Percentiles rank a stretch among this genome's conserved stretches.
Conservation (phyloP, 371 early-diverging fungal species). For the Quaeritorhiza haematococci region DNA sequence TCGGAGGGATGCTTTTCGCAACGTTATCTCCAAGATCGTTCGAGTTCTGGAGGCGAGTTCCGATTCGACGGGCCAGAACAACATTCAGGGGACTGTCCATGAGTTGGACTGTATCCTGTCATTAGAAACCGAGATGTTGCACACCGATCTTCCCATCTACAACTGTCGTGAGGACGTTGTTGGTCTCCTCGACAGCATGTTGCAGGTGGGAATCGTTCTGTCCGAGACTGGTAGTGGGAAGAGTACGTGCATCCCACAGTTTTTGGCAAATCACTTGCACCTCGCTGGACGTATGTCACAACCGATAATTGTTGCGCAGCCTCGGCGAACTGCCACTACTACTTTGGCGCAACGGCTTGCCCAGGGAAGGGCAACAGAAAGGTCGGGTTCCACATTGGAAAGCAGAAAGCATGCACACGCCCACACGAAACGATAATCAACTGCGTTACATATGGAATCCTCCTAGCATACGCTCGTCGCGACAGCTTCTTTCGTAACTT, state of each 20-base stretch:
- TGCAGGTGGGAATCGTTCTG: slow-evolving; percentile 5
- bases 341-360: slow-evolving; percentile 12
- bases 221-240: slow-evolving; percentile 17
- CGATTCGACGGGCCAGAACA: too few relatives aligned
- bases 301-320: slow-evolving; percentile 21
- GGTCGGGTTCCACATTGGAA: slow-evolving; percentile 19
- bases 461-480: slow-evolving; percentile 9
- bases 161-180: slow-evolving; percentile 1
- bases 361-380: not conserved
- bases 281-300: slow-evolving; percentile 7
- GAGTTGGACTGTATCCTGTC: too few relatives aligned
- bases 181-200: slow-evolving; percentile 1
- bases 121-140: too few relatives aligned
- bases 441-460: slow-evolving; percentile 21
- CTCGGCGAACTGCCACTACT: slow-evolving; percentile 15
- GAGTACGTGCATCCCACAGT: slow-evolving; percentile 20
- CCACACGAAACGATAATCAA: slow-evolving; percentile 12
- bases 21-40: too few relatives aligned
- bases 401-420: slow-evolving; percentile 1
- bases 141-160: slow-evolving; percentile 17
- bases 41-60: too few relatives aligned
- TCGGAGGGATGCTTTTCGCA: too few relatives aligned
- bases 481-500: slow-evolving; percentile 8
- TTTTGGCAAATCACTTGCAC: slow-evolving; percentile 14
- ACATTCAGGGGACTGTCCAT: too few relatives aligned